Base-by-base conservation (phyloP, 305 asterid species). In the Fraxinus angustifolia region DNA sequence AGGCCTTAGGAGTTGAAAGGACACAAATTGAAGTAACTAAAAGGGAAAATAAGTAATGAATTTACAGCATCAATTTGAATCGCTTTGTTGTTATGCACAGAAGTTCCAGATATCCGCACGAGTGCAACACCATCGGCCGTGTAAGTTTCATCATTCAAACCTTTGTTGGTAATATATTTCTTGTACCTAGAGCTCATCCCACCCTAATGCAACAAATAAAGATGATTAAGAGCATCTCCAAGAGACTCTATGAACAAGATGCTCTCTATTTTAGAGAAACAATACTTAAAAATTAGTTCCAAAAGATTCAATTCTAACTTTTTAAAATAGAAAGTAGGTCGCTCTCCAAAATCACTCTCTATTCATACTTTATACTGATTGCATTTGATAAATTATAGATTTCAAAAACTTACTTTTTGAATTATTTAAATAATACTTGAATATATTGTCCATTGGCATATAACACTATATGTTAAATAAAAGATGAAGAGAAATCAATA, bases 181-280 rank as follows among this genome's bases (percentile, higher is more conserved):
- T 92, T 94, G 88, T 94, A 94, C 72, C 93, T 92, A 71, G 97
- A 84, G 91, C 98, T 92, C 79, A 85, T 77, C 81, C 98, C 98
- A 85, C 98, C 98, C 98, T 95, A 84, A 82, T 28, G 76, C 77
- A 82, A 77, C 68, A 48, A 81, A 48, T 50, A 23, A 26, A 84
- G 74, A 56, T 62, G 48, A 60, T 79, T 31, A 86, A 76, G 65
- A 53, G 0, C 26, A 53, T 53, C 10, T 17, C 65, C 65, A 53
- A 48, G 26, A 53, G 26, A 53, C 26, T 53, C 26, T 53, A 6
- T n/a, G 26, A 53, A 53, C 26, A 53, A n/a, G 65, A 53, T 17
- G 26, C 21, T 53, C 23, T 53, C 62, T 53, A 53, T 53, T 53
- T 53, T 17, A 53, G 11, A 53, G 65, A 53, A n/a, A 17, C 26